Conservation (phyloP, 1,139 yeast species). For the Eremothecium gossypii region DNA sequence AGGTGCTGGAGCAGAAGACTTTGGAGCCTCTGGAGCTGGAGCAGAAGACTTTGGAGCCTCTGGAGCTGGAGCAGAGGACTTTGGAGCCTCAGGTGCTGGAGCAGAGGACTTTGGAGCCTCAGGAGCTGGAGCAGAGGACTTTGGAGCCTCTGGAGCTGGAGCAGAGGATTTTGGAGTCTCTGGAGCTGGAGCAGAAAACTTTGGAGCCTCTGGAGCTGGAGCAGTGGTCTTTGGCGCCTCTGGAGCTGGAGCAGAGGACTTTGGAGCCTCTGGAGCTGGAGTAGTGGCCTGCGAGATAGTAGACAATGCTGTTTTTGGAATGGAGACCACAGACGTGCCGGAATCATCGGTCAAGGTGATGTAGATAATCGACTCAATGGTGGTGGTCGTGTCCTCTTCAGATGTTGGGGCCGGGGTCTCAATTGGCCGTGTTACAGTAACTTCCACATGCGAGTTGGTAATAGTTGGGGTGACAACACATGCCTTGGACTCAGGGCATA, state of each 20-base stretch:
- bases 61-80: not conserved
- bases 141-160: not conserved
- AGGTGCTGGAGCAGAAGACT: not conserved
- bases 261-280: not conserved
- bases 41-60: not conserved
- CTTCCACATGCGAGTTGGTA: not conserved
- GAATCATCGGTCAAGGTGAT: not conserved
- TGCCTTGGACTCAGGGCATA: slow-evolving; percentile 5
- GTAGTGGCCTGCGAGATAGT: not conserved
- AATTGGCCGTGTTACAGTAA: slow-evolving; percentile 1
- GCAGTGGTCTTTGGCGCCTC: not conserved
- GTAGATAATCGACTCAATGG: not conserved
- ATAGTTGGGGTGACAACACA: slow-evolving; percentile 7
- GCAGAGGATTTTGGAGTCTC: not conserved
- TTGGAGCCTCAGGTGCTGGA: slow-evolving; percentile 3
- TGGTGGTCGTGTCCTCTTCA: not conserved
- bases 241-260: not conserved
- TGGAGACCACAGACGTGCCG: not conserved
- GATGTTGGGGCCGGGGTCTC: not conserved
- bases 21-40: not conserved
- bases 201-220: slow-evolving; percentile 1
- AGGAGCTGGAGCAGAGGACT: slow-evolving; percentile 1
- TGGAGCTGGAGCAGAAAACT: not conserved
- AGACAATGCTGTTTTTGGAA: not conserved
- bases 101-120: not conserved